These are phyloP conservation scores for Pseudogymnoascus sp. DNA, from an alignment of 2,329 filamentous ascomycete species.

Conservation along the genomic window DNA sequence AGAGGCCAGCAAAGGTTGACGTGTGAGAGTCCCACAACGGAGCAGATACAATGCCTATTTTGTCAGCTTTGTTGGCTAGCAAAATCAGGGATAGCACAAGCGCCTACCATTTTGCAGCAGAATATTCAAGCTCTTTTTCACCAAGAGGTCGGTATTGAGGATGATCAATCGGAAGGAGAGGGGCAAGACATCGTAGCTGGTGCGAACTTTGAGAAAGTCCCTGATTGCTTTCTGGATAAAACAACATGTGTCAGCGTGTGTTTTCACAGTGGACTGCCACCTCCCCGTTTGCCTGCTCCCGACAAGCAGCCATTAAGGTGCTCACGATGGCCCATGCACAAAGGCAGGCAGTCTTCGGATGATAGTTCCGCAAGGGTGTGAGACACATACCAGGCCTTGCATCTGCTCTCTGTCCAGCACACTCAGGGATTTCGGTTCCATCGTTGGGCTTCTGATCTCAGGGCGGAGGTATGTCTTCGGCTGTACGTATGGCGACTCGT, in stretches of 20 bases:
- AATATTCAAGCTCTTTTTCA: slow-evolving; percentile 95
- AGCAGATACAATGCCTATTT: slow-evolving; percentile 86
- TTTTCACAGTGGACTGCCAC: neutral
- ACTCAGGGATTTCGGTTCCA: slow-evolving; percentile 40
- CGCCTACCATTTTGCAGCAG: slow-evolving; percentile 82
- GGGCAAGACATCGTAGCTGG: slow-evolving; percentile 94
- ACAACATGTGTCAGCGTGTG: neutral
- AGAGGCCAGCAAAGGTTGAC: slow-evolving; percentile 84
- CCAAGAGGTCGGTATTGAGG: slow-evolving; percentile 87
- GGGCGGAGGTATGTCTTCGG: slow-evolving; percentile 31
- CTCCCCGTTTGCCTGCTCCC: neutral
- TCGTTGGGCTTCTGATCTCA: slow-evolving; percentile 25
- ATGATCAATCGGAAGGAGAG: slow-evolving; percentile 93
- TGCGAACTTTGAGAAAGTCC: slow-evolving; percentile 92
- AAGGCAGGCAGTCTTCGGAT: neutral
- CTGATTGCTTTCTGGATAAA: slow-evolving; percentile 70
- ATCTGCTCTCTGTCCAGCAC: slow-evolving; percentile 69
- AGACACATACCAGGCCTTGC: slow-evolving; percentile 66
- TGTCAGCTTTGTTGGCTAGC: slow-evolving; percentile 15
- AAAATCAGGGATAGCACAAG: neutral
- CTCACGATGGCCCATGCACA: neutral
- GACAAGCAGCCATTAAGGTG: neutral
- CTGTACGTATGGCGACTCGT: slow-evolving; percentile 27
- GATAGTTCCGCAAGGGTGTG: slow-evolving; percentile 12
- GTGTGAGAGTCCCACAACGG: slow-evolving; percentile 93